Base-by-base conservation (phyloP, 306 rosid species). In the Carpinus viminea region DNA sequence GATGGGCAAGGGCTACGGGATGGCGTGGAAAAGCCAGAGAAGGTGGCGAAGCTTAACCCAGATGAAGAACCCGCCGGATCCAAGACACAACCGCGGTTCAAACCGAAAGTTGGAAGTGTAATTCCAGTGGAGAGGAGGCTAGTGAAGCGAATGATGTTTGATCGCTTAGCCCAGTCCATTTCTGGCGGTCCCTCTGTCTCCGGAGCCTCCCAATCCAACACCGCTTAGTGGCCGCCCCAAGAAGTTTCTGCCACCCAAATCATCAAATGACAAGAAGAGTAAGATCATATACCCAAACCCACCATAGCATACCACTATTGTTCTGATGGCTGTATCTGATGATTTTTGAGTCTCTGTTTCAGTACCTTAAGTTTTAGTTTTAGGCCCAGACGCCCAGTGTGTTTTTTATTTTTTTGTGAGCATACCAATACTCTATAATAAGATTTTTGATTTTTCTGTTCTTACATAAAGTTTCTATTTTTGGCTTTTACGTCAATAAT, bases 1-100 rank as follows among this genome's bases (percentile, higher is more conserved):
- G 77, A 76, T 24, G 66, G 70, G 26, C n/a, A 80, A 72, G 75
- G 64, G 10, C 72, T 45, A 1, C 68, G 72, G 8, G 55, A 2
- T 20, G n/a, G 15, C 34, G 21, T 12, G 5, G 82, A 72, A 41
- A 6, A 5, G 31, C 3, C 21, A 7, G 79, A 74, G 71, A 13
- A 18, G 72, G 28, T 38, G 9, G 26, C 38, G 34, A 72, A 73
- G 57, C 17, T 24, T 7, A 21, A 21, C 45, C 56, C 78, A 59
- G 18, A 7, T 21, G 79, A 74, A 18, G 69, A 26, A 64, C 17
- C 10, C n/a, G 74, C 12, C 57, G 2, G 56, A 15, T 36, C 71
- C 50, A 18, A 66, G 24, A 31, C 26, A 74, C 54, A 59, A 55
- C 41, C 68, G 4, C 15, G 36, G 50, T 38, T 66, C 50, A 66